A percentile compares a stretch with the other conserved stretches of the same genome.
phyloP scores from a whole-genome alignment of 805 yeast genomes.

The Candida nemodendra region DNA sequence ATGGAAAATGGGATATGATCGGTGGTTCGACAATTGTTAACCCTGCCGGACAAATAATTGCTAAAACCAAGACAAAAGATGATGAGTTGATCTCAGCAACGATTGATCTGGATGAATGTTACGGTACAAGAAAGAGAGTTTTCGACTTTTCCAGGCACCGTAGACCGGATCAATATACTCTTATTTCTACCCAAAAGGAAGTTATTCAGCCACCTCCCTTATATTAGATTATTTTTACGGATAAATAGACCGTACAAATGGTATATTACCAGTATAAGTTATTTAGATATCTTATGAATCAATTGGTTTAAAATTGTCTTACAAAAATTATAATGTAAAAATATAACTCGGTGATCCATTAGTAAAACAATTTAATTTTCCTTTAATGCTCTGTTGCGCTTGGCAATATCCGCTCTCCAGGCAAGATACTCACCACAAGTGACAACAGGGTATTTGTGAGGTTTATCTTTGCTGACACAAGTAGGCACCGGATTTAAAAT shows the following conservation, averaged over 20 bases:
- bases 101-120: conserved; percentile 8
- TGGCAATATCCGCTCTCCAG: conserved; percentile 1
- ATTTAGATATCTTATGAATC: no score
- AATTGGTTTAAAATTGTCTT: no score
- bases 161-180: conserved; percentile 7
- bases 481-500: conserved; percentile 8
- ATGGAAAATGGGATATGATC: conserved; percentile 10
- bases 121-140: conserved; percentile 7
- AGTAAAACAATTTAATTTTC: no score
- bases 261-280: no score
- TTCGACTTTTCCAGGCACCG: conserved; percentile 11
- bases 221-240: neutral
- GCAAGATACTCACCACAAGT: conserved; percentile 9
- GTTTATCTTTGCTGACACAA: conserved; percentile 5
- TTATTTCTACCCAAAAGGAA: conserved; percentile 7
- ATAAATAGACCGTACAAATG: no score
- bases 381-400: neutral
- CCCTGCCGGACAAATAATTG: conserved; percentile 8
- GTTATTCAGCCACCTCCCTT: conserved; percentile 4
- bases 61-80: conserved; percentile 8
- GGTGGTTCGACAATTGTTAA: conserved; percentile 11
- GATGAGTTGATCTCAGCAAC: conserved; percentile 12
- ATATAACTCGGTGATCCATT: neutral
- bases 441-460: conserved; percentile 8
- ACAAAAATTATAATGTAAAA: no score